Percentiles rank a stretch among this genome's conserved stretches.
Conservation (phyloP, 2,329 filamentous ascomycete species). For the Sclerotinia trifoliorum region DNA sequence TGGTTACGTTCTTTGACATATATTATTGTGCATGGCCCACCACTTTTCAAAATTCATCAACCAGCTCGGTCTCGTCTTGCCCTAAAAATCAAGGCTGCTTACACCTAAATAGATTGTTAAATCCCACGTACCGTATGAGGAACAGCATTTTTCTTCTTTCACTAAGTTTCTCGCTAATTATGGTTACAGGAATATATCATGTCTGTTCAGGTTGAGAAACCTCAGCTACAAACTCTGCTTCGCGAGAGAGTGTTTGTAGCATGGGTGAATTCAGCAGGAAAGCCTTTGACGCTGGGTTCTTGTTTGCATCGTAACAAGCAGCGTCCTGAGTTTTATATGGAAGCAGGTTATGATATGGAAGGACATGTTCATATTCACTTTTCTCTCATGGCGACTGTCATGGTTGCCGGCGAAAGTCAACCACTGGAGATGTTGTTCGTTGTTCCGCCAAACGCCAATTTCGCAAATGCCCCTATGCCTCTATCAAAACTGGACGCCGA, state of each 20-base stretch:
- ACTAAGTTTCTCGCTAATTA: not conserved
- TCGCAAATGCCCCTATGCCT: not conserved
- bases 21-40: too few species aligned
- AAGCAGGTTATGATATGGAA: not conserved
- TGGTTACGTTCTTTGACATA: too few species aligned
- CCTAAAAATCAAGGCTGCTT: too few species aligned
- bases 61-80: too few species aligned
- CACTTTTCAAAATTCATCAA: too few species aligned
- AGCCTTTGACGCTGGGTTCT: not conserved
- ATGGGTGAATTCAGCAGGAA: not conserved
- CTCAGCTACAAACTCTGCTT: not conserved
- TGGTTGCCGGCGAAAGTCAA: not conserved
- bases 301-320: not conserved
- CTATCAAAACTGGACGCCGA: not conserved
- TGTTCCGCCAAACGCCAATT: not conserved
- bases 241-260: not conserved
- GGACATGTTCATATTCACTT: not conserved
- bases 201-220: not conserved
- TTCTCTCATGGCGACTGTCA: not conserved
- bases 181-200: not conserved
- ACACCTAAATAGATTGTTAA: too few species aligned
- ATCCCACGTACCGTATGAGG: too few species aligned
- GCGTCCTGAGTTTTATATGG: not conserved
- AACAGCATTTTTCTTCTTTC: too few species aligned
- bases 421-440: not conserved